Base-by-base conservation (phyloP, 164 flowering plant genomes). In the Nelumbo lutea region DNA sequence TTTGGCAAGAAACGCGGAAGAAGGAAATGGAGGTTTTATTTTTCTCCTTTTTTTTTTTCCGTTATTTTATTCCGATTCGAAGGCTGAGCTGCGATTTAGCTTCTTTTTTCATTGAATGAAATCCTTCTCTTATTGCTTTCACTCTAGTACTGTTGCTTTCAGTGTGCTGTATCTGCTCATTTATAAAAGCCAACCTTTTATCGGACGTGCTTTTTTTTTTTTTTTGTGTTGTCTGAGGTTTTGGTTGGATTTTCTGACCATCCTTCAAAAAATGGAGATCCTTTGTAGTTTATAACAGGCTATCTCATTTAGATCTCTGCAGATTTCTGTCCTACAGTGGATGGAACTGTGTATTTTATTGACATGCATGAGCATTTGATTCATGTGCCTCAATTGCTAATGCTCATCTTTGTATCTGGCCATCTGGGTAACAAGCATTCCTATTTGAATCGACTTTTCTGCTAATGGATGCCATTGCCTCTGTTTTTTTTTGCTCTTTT, bases 1-100 rank as follows among this genome's bases (percentile, higher is more conserved):
- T 42, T 39, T 59, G 43, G 43, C 44, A 50, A 45, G 57, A 57
- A 67, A 58, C 58, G 62, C 61, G 53, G 73, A 59, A 52, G 27
- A 45, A 7, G 38, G 44, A 46, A 7, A 44, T 41, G 38, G 27
- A 27, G 27, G 27, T 27, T 42, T 42, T 1, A 5, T 69, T 41
- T 52, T 69, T 48, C 38, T 46, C 2, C 27, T 15, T 44, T 58
- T 65, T 44, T 58, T 65, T 6, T 40, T 27, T 27, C 27, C 0
- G 27, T 59, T 53, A 13, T 45, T 38, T 42, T 68, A 51, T 46
- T 57, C 14, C 58, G 39, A 45, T 56, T 60, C 41, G 48, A 46
- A 68, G 14, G 10, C 38, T 63, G 9, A 46, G 55, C 56, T 2
- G 46, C 14, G 46, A 11, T 13, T 7, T 70, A 63, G 4, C 38